Evolutionary conservation across 2,329 filamentous ascomycete genomes (phyloP), one percentile per base, ranked within the genome.

Genomic region (Daldinia eschscholtzii): DNA sequence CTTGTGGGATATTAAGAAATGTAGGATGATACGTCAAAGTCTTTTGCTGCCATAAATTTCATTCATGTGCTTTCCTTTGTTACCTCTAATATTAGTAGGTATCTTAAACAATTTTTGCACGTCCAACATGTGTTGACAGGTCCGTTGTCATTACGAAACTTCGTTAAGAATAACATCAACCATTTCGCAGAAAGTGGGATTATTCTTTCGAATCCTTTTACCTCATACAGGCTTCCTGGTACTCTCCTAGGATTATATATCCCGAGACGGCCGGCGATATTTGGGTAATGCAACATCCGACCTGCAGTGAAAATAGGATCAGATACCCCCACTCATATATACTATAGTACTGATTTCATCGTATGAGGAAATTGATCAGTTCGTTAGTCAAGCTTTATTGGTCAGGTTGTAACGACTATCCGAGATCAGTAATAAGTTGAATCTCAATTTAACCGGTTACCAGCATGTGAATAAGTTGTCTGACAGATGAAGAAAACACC

Each of bases 381-480:
- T 55, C 5, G 12, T 20, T 6, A 56, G 42, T 37, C 42, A 37
- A 42, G 9, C 20, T 42, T 58, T 9, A 69, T 62, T 69, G 56
- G 63, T 15, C 20, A 39, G 26, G 28, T 26, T 28, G 15, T 2
- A 44, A 39, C 57, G 61, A 28, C 55, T 57, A 57, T 57, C 28
- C 44, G 59, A 55, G 37, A 61, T 26, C 28, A 26, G 26, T 41
- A n/a, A 26, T 26, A 50, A 53, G 23, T 53, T 12, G 10, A 53
- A 66, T 33, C 2, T 23, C 44, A 61, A 61, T 70, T 70, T 70
- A 70, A 28, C 64, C 67, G 67, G 67, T 52, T 55, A 33, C 39
- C 20, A 42, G 35, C 13, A 37, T 56, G 30, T 48, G 23, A 58
- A 53, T 9, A n/a, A 30, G 30, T 35, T 39, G 35, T 39, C 35